Base-by-base conservation (phyloP, 257 asterid genomes). In the Catharanthus roseus region DNA sequence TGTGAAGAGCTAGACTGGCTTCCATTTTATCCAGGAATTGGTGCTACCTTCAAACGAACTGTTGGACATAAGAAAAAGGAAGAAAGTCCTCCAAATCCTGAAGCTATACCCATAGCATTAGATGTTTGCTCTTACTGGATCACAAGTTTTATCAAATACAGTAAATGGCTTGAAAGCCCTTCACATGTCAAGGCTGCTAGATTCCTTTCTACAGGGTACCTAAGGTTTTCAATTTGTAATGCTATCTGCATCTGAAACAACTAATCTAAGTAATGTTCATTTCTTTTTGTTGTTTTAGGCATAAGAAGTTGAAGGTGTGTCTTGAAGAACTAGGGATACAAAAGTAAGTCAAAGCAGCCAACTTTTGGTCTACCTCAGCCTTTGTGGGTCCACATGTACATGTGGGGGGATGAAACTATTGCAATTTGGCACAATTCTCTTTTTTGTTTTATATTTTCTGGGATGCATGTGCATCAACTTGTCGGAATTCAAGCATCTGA, bases 1-100 rank as follows among this genome's bases (percentile, higher is more conserved):
- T 91, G 95, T 82, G 99, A 95, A 82, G 99, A 95, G 90, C 89
- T 95, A 72, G 99, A 91, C 67, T 91, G 99, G 97, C 92, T 95
- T 82, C 97, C 95, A 45, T 89, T 91, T 83, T 89, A 88, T 81
- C 97, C 97, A 69, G 97, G 95, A 76, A 72, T 47, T 72, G 84
- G 83, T 78, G 77, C 79, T 70, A 76, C 76, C 75, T 74, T 84
- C 70, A 90, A 80, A 55, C 81, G 75, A 74, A 56, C 77, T 63
- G 68, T 41, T 51, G 92, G 80, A 74, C 90, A 91, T 87, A 89
- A 85, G 73, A 81, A 75, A 77, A 77, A 60, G 68, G 88, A 77
- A 68, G 82, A 83, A 62, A 78, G 77, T 41, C 85, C 90, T 57
- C 95, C 95, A 49, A 91, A 89, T 84, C 53, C 85, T 53, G 93